phyloP scores from a whole-genome alignment of 495 filamentous ascomycete genomes.

The Letharia columbiana region DNA sequence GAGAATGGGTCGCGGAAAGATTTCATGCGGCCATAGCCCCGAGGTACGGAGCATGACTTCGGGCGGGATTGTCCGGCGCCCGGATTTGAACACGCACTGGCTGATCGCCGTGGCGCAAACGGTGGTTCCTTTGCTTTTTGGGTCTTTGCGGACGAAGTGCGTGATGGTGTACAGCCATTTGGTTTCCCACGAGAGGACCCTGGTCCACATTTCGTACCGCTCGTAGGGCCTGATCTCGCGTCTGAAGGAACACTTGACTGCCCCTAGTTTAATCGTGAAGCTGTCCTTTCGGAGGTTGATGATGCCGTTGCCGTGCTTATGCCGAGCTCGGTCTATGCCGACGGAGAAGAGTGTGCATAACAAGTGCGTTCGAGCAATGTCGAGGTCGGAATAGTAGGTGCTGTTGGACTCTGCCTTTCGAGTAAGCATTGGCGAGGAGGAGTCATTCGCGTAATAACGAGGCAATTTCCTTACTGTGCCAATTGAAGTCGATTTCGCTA shows the following conservation, averaged over 20 bases:
- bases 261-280: conserved; percentile 57
- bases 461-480: conserved; percentile 44
- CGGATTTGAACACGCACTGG: neutral
- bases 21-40: neutral
- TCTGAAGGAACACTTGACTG: conserved; percentile 58
- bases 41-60: neutral
- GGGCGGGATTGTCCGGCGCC: neutral
- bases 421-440: neutral
- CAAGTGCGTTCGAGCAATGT: conserved; percentile 59
- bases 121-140: neutral
- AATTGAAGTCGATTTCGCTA: conserved; percentile 71
- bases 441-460: neutral
- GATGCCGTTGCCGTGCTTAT: conserved; percentile 21
- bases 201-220: conserved; percentile 63
- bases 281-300: conserved; percentile 16
- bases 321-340: conserved; percentile 33
- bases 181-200: conserved; percentile 63
- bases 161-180: conserved; percentile 61
- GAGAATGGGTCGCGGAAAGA: neutral
- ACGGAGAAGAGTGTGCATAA: conserved; percentile 45
- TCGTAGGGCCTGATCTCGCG: conserved; percentile 61
- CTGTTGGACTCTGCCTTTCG: conserved; percentile 51
- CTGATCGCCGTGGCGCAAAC: neutral
- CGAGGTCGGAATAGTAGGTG: conserved; percentile 77
- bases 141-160: conserved; percentile 52